These are phyloP conservation scores for Scleromitrula shiraiana DNA, from an alignment of 2,329 filamentous ascomycete genomes.

Conservation along the genomic window DNA sequence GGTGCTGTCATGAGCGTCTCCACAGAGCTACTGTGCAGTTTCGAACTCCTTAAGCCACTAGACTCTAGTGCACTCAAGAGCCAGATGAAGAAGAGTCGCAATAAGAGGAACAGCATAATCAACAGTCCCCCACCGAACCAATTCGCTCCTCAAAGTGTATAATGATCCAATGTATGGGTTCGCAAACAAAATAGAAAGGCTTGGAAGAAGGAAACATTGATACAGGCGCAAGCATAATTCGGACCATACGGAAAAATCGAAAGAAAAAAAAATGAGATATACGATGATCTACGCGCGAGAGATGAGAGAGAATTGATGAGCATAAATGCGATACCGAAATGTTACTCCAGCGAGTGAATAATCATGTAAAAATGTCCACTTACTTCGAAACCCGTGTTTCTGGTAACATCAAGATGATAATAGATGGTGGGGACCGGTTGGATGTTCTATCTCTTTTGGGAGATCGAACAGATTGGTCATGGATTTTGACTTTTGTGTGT, in stretches of 20 bases:
- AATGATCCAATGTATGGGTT: neutral
- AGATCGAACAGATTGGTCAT: neutral
- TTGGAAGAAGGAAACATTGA: neutral
- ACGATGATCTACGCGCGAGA: neutral
- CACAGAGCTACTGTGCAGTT: conserved; percentile 86
- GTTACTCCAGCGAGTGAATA: neutral
- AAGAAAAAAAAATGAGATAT: neutral
- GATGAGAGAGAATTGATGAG: neutral
- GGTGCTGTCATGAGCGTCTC: conserved; percentile 98
- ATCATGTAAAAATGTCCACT: neutral
- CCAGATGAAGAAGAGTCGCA: conserved; percentile 96
- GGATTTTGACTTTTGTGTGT: neutral
- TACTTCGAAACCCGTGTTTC: neutral
- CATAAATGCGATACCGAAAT: neutral
- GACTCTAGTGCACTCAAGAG: conserved; percentile 95
- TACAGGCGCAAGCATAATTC: neutral
- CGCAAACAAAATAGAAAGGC: neutral
- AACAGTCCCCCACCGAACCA: conserved; percentile 69
- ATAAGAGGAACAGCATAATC: conserved; percentile 88
- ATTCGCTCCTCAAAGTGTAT: conserved; percentile 9
- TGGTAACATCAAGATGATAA: neutral
- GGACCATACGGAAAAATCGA: neutral
- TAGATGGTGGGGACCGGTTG: neutral
- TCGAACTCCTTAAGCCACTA: conserved; percentile 90
- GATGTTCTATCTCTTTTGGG: no score